phyloP scores from a whole-genome alignment of 2,329 filamentous ascomycete genomes.

The Xylariaceae sp. region DNA sequence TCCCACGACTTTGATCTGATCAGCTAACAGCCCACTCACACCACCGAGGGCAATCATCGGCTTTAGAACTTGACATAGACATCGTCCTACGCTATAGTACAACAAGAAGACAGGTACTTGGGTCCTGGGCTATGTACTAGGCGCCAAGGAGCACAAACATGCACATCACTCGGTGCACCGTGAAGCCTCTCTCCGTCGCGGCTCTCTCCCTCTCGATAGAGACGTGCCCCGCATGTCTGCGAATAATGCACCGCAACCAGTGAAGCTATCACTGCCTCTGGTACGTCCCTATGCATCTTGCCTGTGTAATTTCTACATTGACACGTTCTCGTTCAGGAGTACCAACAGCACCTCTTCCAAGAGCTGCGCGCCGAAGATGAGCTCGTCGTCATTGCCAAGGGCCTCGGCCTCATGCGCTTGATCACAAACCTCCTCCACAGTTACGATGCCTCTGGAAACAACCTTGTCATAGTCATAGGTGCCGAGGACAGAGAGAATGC shows the following conservation, averaged over 20 bases:
- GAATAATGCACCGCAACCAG: slow-evolving; percentile 58
- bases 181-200: slow-evolving; percentile 11
- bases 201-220: slow-evolving; percentile 10
- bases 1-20: slow-evolving; percentile 4
- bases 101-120: neutral
- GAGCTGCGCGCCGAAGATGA: slow-evolving; percentile 88
- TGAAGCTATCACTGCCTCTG: slow-evolving; percentile 77
- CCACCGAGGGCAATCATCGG: neutral
- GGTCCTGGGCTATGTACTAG: neutral
- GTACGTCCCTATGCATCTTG: slow-evolving; percentile 36
- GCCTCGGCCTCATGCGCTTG: slow-evolving; percentile 85
- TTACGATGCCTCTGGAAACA: slow-evolving; percentile 93
- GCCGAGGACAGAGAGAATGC: slow-evolving; percentile 91
- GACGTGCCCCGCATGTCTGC: slow-evolving; percentile 46
- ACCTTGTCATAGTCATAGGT: slow-evolving; percentile 82
- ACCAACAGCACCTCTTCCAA: slow-evolving; percentile 93
- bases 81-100: neutral
- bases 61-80: neutral
- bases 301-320: neutral
- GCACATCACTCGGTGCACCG: slow-evolving; percentile 18
- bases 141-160: slow-evolving; percentile 16
- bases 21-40: neutral
- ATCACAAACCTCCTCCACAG: slow-evolving; percentile 95
- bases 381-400: slow-evolving; percentile 85
- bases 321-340: slow-evolving; percentile 52